Conservation (phyloP, 1,139 yeast species). For the Kodamaea suecica region DNA sequence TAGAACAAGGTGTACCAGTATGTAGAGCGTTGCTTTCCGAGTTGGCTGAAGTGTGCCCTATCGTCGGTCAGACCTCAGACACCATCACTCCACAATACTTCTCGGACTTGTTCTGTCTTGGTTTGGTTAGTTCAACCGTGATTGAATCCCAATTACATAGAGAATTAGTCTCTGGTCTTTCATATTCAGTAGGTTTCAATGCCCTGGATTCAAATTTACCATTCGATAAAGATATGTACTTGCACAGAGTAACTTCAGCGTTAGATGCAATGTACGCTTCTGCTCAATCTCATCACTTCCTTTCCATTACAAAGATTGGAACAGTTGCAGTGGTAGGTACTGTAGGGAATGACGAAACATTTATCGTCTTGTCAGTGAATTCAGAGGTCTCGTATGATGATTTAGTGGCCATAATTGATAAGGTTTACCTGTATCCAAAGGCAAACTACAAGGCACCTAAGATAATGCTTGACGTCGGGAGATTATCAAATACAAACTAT, state of each 20-base stretch:
- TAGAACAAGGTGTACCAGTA: conserved; percentile 38
- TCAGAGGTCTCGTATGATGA: conserved; percentile 16
- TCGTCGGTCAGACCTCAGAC: conserved; percentile 42
- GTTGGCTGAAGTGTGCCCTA: conserved; percentile 33
- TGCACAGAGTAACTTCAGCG: conserved; percentile 30
- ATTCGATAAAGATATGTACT: conserved; percentile 23
- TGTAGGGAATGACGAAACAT: conserved; percentile 44
- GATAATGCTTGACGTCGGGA: conserved; percentile 33
- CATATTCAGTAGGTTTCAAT: conserved; percentile 43
- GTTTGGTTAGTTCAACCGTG: conserved; percentile 34
- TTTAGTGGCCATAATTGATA: conserved; percentile 16
- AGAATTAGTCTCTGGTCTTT: conserved; percentile 44
- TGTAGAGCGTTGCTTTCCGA: conserved; percentile 37
- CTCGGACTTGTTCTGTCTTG: conserved; percentile 41
- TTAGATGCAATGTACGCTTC: conserved; percentile 43
- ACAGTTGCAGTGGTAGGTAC: conserved; percentile 46
- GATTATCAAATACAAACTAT: conserved; percentile 18
- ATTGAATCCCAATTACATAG: conserved; percentile 46
- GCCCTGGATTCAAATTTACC: conserved; percentile 22
- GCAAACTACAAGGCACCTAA: conserved; percentile 18
- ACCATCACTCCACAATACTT: conserved; percentile 47
- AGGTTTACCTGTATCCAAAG: conserved; percentile 20
- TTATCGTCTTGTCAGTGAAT: conserved; percentile 31
- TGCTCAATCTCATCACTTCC: conserved; percentile 39
- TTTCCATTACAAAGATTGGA: conserved; percentile 44